Evolutionary conservation across 345 rosid genomes (phyloP).

Genomic region (Lagerstroemia speciosa): DNA sequence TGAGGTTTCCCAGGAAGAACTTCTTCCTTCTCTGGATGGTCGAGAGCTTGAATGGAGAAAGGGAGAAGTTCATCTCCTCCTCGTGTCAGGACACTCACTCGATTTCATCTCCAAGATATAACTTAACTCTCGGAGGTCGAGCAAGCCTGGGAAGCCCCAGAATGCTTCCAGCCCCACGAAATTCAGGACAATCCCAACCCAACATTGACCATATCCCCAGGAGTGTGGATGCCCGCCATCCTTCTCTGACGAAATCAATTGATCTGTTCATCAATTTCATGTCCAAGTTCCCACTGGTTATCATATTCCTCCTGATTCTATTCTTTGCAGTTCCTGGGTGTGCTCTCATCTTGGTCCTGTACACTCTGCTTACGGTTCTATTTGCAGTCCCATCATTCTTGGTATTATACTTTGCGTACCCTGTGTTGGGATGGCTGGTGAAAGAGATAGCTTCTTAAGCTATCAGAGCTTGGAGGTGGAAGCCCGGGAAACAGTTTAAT

Average conservation of each 20-base stretch:
- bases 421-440: constrained; percentile 34
- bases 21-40: constrained; percentile 43
- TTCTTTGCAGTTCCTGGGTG: constrained; percentile 33
- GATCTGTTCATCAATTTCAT: constrained; percentile 27
- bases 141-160: constrained; percentile 8
- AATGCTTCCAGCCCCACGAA: constrained; percentile 8
- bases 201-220: not conserved
- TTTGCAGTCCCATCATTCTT: constrained; percentile 39
- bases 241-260: constrained; percentile 26
- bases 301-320: constrained; percentile 30
- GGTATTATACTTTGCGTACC: constrained; percentile 32
- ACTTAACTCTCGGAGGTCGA: constrained; percentile 11
- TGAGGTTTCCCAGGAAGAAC: constrained; percentile 36
- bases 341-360: constrained; percentile 28
- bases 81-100: constrained; percentile 16
- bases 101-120: constrained; percentile 11
- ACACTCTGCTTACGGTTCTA: constrained; percentile 28
- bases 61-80: constrained; percentile 19
- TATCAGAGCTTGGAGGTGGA: not conserved
- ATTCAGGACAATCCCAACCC: not conserved
- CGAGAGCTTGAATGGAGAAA: constrained; percentile 29
- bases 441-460: constrained; percentile 22
- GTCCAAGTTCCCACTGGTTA: constrained; percentile 32
- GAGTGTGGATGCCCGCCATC: constrained; percentile 14
- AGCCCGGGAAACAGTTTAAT: not conserved